phyloP scores from a whole-genome alignment of 345 rosid species.

The Nephelium lappaceum region DNA sequence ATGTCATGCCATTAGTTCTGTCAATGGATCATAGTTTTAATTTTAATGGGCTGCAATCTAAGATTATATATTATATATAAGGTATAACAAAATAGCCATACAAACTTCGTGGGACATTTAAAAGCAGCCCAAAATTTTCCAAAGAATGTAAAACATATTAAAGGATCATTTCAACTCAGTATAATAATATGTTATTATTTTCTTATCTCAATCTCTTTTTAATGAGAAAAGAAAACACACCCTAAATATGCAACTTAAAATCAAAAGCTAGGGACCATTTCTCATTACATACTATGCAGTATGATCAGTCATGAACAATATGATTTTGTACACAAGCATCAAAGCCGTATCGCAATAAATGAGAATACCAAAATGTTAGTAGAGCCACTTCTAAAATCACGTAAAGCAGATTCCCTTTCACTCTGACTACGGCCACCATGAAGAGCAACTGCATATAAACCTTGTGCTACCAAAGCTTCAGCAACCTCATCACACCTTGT shows the following conservation, averaged over 20 bases:
- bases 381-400: constrained; percentile 42
- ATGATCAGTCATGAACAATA: constrained; percentile 4
- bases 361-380: constrained; percentile 37
- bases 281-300: neutral
- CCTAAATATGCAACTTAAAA: neutral
- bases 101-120: neutral
- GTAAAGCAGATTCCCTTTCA: constrained; percentile 47
- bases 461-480: constrained; percentile 48
- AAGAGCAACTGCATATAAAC: constrained; percentile 42
- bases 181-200: neutral
- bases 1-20: neutral
- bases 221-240: too few species aligned
- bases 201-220: neutral
- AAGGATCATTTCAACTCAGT: neutral
- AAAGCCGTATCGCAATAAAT: neutral
- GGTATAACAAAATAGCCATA: neutral
- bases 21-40: neutral
- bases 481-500: constrained; percentile 43
- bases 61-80: neutral
- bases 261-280: neutral
- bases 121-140: neutral
- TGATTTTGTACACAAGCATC: neutral
- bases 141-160: neutral
- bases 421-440: constrained; percentile 49
- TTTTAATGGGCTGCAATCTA: neutral